A percentile compares a stretch with the other conserved stretches of the same genome.
Evolutionary conservation across 345 rosid species (phyloP).

Genomic region (Citrus hindsii): DNA sequence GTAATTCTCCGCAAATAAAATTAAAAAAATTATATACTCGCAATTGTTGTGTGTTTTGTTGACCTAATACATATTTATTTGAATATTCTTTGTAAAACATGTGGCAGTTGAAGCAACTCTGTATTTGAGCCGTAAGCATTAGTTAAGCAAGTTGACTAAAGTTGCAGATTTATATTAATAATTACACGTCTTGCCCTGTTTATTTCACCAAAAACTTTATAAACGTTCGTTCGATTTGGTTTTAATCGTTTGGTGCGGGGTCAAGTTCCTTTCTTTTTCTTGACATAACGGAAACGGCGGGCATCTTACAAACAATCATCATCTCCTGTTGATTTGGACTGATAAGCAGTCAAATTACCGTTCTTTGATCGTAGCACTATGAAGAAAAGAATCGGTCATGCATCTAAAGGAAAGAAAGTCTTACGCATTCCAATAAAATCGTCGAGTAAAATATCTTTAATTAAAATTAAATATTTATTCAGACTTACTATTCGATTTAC

Average conservation of each 20-base stretch:
- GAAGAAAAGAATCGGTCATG: too few species aligned
- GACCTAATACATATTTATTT: background rate
- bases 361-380: too few species aligned
- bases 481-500: too few species aligned
- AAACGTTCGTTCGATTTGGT: background rate
- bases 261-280: background rate
- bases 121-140: background rate
- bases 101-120: background rate
- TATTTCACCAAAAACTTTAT: background rate
- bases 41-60: background rate
- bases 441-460: too few species aligned
- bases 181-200: background rate
- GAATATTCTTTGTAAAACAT: background rate
- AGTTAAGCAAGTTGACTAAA: background rate
- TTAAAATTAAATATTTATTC: too few species aligned
- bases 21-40: background rate
- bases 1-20: background rate
- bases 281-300: too few species aligned
- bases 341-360: too few species aligned
- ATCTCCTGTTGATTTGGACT: too few species aligned
- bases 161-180: background rate
- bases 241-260: background rate
- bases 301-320: too few species aligned
- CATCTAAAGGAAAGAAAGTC: too few species aligned
- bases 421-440: too few species aligned